phyloP scores from a whole-genome alignment of 2,329 filamentous ascomycete genomes.

The Cladosporium sp. region DNA sequence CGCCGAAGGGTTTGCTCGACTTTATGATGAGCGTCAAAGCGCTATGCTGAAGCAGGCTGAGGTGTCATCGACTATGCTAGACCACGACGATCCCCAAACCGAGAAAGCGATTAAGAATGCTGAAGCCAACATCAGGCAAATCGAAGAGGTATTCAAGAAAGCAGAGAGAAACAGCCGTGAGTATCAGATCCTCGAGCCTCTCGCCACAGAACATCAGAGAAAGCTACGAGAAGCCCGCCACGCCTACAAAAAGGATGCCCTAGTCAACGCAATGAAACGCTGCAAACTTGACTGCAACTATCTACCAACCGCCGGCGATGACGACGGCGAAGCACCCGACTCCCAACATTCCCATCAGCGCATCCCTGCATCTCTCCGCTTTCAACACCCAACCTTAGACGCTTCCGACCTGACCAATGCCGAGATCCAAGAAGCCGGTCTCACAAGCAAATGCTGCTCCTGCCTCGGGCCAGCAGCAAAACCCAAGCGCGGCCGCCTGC shows the following conservation, averaged over 20 bases:
- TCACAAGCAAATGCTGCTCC: conserved; percentile 31
- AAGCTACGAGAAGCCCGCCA: neutral
- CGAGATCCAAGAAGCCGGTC: conserved; percentile 18
- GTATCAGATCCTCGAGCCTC: neutral
- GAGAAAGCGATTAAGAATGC: neutral
- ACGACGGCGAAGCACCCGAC: conserved; percentile 35
- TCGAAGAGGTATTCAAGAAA: neutral
- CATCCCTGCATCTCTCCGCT: conserved; percentile 37
- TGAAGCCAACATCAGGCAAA: neutral
- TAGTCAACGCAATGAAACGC: conserved; percentile 10
- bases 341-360: conserved; percentile 37
- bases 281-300: conserved; percentile 30
- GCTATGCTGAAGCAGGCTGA: too few relatives aligned
- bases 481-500: neutral
- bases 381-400: conserved; percentile 4
- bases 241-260: conserved; percentile 1
- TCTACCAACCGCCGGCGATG: conserved; percentile 30
- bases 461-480: conserved; percentile 30
- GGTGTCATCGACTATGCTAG: too few relatives aligned
- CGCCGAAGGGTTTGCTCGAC: neutral
- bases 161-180: neutral
- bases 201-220: neutral
- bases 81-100: too few relatives aligned
- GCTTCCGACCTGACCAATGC: conserved; percentile 14
- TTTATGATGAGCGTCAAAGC: too few relatives aligned